Conservation (phyloP, 169 alveolate species). For the Cryptosporidium tyzzeri region DNA sequence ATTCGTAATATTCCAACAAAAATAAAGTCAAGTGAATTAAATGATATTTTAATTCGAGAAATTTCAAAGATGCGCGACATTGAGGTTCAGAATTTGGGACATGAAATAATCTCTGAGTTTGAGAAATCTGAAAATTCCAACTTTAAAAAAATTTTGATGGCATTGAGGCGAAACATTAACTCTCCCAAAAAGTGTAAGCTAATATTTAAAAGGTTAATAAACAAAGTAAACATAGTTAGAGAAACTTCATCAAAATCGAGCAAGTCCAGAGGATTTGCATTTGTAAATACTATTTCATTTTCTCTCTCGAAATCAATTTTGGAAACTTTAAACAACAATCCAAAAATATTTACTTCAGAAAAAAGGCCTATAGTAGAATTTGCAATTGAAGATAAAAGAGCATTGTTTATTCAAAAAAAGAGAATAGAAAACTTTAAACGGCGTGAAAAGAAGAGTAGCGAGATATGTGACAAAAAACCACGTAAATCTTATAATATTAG, state of each 20-base stretch:
- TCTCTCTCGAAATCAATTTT: neutral
- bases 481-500: neutral
- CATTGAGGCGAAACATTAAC: neutral
- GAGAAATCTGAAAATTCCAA: slow-evolving; percentile 2
- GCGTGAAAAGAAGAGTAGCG: too few species aligned
- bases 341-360: slow-evolving; percentile 30
- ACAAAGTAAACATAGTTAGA: slow-evolving; percentile 37
- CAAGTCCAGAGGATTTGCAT: slow-evolving; percentile 59
- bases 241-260: slow-evolving; percentile 1
- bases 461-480: neutral
- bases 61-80: slow-evolving; percentile 8
- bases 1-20: slow-evolving; percentile 56
- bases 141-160: neutral
- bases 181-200: slow-evolving; percentile 17
- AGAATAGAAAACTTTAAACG: neutral
- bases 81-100: neutral
- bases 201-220: slow-evolving; percentile 22
- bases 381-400: slow-evolving; percentile 69
- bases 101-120: slow-evolving; percentile 15
- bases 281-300: slow-evolving; percentile 24
- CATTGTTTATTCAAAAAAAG: slow-evolving; percentile 30
- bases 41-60: neutral
- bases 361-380: slow-evolving; percentile 71
- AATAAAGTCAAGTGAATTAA: slow-evolving; percentile 5
- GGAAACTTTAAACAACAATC: slow-evolving; percentile 41